Evolutionary conservation across 768 basidiomycete genomes (phyloP).

Genomic region (Boletus eberwhitei): DNA sequence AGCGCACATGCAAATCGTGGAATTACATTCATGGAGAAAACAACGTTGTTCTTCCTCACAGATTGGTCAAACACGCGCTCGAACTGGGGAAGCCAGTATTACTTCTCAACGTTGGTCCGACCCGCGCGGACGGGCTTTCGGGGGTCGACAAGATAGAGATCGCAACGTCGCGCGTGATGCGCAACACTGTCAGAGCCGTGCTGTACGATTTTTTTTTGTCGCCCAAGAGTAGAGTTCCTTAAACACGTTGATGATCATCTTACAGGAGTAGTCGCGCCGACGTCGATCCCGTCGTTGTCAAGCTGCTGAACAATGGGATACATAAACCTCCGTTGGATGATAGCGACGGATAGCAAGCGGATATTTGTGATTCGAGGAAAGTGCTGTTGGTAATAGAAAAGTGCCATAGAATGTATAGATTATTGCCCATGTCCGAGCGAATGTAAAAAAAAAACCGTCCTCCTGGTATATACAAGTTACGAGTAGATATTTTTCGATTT

Average conservation of each 20-base stretch:
- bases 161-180: constrained; percentile 67
- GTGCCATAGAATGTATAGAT: constrained; percentile 29
- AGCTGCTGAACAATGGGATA: constrained; percentile 59
- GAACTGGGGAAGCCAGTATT: constrained; percentile 74
- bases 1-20: background rate
- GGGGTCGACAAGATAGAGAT: constrained; percentile 81
- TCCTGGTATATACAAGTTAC: constrained; percentile 27
- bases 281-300: constrained; percentile 43
- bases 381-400: constrained; percentile 17
- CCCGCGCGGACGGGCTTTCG: constrained; percentile 69
- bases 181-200: constrained; percentile 55
- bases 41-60: constrained; percentile 25
- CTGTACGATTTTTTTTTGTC: constrained; percentile 46
- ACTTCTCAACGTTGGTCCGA: constrained; percentile 84
- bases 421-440: constrained; percentile 27
- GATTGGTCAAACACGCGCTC: constrained; percentile 77
- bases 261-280: constrained; percentile 44
- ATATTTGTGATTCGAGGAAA: constrained; percentile 5
- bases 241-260: background rate
- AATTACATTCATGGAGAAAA: background rate
- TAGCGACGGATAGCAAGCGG: constrained; percentile 13
- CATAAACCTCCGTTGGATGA: constrained; percentile 47
- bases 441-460: constrained; percentile 13
- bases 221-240: background rate
- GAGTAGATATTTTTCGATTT: constrained; percentile 21